phyloP scores from a whole-genome alignment of 1,284 basidiomycete species.

The Bjerkandera adusta region DNA sequence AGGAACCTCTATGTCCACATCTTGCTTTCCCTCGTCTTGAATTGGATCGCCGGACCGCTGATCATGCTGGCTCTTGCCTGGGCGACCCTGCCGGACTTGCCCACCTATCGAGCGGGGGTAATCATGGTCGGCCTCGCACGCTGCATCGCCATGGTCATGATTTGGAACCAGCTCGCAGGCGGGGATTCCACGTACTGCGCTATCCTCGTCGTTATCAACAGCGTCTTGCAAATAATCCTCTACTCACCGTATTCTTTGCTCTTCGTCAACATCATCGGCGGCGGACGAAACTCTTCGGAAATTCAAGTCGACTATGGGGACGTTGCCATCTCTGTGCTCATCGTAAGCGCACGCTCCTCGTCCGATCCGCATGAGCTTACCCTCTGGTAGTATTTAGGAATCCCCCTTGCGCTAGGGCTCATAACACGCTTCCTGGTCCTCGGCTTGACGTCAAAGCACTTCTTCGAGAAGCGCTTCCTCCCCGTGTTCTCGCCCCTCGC shows the following conservation, averaged over 20 bases:
- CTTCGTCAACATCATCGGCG: conserved; percentile 67
- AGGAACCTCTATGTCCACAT: conserved; percentile 70
- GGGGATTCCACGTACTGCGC: conserved; percentile 82
- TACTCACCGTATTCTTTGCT: conserved; percentile 77
- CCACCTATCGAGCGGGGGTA: conserved; percentile 54
- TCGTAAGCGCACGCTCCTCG: conserved; percentile 37
- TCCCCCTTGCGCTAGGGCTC: conserved; percentile 67
- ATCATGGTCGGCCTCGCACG: conserved; percentile 59
- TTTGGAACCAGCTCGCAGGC: conserved; percentile 80
- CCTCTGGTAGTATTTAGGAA: conserved; percentile 63
- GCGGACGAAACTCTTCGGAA: conserved; percentile 29
- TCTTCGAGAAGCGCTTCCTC: conserved; percentile 60
- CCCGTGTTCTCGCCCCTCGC: conserved; percentile 70
- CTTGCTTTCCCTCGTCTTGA: conserved; percentile 67
- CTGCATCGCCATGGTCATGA: conserved; percentile 81
- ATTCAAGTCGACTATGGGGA: conserved; percentile 63
- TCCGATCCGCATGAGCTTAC: neutral
- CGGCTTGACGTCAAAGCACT: conserved; percentile 43
- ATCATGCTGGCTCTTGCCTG: conserved; percentile 85
- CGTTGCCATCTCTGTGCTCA: conserved; percentile 77
- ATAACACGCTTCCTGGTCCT: conserved; percentile 64
- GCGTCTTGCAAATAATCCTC: conserved; percentile 72
- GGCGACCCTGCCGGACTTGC: conserved; percentile 81
- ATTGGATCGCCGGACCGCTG: conserved; percentile 82
- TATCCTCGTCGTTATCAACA: conserved; percentile 62